Percentiles rank a stretch among this genome's conserved stretches.
Conservation (phyloP, 2,329 filamentous ascomycete genomes). For the Pestalotiopsis sp. region DNA sequence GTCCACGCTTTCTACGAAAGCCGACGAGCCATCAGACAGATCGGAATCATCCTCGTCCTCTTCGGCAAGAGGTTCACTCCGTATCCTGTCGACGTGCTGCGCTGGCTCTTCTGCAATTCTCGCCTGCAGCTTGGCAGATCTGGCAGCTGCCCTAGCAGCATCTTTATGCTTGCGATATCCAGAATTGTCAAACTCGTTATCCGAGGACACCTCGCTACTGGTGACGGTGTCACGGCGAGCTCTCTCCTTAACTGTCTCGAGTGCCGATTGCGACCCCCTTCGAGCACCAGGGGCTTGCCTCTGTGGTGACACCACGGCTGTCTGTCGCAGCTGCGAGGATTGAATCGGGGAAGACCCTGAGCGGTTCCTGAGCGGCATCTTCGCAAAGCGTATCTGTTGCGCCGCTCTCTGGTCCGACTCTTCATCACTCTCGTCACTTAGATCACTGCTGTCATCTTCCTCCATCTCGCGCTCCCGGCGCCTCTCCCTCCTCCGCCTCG, state of each 20-base stretch:
- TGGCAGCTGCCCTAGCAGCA: slow-evolving; percentile 60
- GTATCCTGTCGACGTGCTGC: slow-evolving; percentile 45
- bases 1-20: slow-evolving; percentile 67
- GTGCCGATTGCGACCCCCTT: slow-evolving; percentile 70
- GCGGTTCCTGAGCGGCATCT: slow-evolving; percentile 86
- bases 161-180: slow-evolving; percentile 67
- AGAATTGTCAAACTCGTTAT: slow-evolving; percentile 74
- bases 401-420: slow-evolving; percentile 73
- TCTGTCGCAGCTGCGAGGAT: slow-evolving; percentile 62
- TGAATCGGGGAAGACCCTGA: slow-evolving; percentile 88
- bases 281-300: slow-evolving; percentile 49
- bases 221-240: slow-evolving; percentile 76
- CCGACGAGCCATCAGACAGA: slow-evolving; percentile 64
- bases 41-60: slow-evolving; percentile 61
- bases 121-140: slow-evolving; percentile 53
- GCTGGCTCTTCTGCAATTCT: slow-evolving; percentile 53
- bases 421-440: slow-evolving; percentile 84
- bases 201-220: slow-evolving; percentile 81
- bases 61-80: slow-evolving; percentile 56
- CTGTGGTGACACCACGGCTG: slow-evolving; percentile 49
- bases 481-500: slow-evolving; percentile 63
- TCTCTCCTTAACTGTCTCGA: slow-evolving; percentile 71
- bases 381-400: slow-evolving; percentile 93
- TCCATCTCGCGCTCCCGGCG: slow-evolving; percentile 78
- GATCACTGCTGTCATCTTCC: slow-evolving; percentile 83